These are phyloP conservation scores for Pulchroboletus neoregius DNA, from an alignment of 1,284 basidiomycete species.

Conservation along the genomic window DNA sequence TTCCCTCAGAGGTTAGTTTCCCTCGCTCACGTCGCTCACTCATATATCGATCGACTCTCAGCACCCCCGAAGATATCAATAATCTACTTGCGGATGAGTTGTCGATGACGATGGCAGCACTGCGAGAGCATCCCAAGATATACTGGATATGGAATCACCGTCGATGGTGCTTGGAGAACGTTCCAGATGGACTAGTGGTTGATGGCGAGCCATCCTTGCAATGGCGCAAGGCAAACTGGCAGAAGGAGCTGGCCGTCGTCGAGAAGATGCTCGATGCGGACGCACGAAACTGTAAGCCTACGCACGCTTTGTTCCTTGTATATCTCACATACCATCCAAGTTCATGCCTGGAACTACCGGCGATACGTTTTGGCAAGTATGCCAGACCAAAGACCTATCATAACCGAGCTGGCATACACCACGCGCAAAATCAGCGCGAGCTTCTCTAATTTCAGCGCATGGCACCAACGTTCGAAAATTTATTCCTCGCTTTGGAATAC, in stretches of 20 bases:
- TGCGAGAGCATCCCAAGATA: slow-evolving; percentile 85
- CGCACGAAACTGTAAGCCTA: slow-evolving; percentile 81
- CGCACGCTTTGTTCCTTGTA: not conserved
- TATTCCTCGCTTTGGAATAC: slow-evolving; percentile 65
- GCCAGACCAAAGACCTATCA: slow-evolving; percentile 50
- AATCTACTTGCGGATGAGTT: slow-evolving; percentile 68
- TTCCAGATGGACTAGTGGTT: slow-evolving; percentile 64
- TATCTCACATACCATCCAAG: slow-evolving; percentile 39
- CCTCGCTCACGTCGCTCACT: not conserved
- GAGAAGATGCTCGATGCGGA: slow-evolving; percentile 89
- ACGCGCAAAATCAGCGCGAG: slow-evolving; percentile 89
- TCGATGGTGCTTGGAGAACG: slow-evolving; percentile 84
- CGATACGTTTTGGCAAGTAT: slow-evolving; percentile 76
- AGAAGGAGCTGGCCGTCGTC: slow-evolving; percentile 76
- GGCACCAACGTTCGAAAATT: slow-evolving; percentile 95
- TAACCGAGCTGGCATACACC: slow-evolving; percentile 76
- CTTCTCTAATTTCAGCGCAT: slow-evolving; percentile 98
- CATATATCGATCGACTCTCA: slow-evolving; percentile 31
- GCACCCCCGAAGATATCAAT: slow-evolving; percentile 61
- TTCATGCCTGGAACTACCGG: slow-evolving; percentile 91
- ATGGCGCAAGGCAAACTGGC: slow-evolving; percentile 80
- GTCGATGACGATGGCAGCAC: slow-evolving; percentile 72
- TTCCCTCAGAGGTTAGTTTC: slow-evolving; percentile 58
- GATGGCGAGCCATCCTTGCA: slow-evolving; percentile 42
- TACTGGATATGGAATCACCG: slow-evolving; percentile 98